These are phyloP conservation scores for Chaetomium olivaceum DNA, from an alignment of 2,329 filamentous ascomycete species.

Conservation along the genomic window DNA sequence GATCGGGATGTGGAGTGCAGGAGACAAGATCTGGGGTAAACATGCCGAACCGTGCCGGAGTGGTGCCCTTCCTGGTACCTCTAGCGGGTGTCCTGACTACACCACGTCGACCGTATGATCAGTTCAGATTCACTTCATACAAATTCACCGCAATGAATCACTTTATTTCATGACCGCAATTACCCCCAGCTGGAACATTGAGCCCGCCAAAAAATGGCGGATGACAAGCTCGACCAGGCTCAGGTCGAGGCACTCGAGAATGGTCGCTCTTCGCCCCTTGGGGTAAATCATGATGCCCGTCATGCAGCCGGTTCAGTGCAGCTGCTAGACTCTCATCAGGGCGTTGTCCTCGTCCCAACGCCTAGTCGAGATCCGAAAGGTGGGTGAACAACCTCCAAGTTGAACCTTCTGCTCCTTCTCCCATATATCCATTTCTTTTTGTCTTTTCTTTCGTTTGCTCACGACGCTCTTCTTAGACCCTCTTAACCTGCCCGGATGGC, in stretches of 20 bases:
- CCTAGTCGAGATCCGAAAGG: conserved; percentile 11
- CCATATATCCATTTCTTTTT: background rate
- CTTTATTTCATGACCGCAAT: too few relatives aligned
- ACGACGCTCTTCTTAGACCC: background rate
- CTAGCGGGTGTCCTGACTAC: background rate
- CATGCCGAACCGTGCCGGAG: background rate
- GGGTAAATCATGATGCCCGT: background rate
- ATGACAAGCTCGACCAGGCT: conserved; percentile 2
- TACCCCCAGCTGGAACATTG: too few relatives aligned
- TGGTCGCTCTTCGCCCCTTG: background rate
- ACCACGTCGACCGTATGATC: background rate
- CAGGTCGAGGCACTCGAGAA: conserved; percentile 8
- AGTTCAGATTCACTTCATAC: background rate
- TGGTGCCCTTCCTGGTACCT: background rate
- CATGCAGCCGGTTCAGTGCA: conserved; percentile 2
- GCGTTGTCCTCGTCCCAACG: conserved; percentile 9
- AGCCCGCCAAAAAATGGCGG: background rate
- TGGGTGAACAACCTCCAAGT: background rate
- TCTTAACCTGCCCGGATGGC: conserved; percentile 7
- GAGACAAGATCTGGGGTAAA: background rate
- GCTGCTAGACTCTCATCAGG: conserved; percentile 1
- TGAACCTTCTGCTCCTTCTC: background rate
- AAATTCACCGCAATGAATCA: background rate
- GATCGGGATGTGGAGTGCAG: background rate
- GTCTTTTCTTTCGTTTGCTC: background rate